Conservation (phyloP, 1,139 yeast genomes). For the Meyerozyma sp. region DNA sequence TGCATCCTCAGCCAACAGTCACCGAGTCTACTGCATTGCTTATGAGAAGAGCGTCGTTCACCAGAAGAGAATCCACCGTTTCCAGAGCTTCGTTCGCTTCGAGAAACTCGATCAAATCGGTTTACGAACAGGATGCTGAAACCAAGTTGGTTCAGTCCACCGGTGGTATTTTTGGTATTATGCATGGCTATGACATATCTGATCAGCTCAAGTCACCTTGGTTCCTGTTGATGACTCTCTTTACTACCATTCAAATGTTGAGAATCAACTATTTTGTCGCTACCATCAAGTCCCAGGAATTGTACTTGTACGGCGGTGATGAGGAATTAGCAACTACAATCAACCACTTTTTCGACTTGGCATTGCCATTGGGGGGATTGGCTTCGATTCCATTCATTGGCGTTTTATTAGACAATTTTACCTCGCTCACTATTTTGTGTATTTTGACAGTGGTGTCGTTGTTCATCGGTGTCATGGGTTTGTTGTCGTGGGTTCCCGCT, state of each 20-base stretch:
- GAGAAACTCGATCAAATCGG: constrained; percentile 42
- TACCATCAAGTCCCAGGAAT: constrained; percentile 75
- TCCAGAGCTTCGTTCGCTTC: constrained; percentile 30
- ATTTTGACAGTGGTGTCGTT: constrained; percentile 52
- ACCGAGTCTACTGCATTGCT: constrained; percentile 39
- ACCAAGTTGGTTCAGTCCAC: constrained; percentile 46
- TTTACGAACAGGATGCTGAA: constrained; percentile 63
- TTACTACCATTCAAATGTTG: constrained; percentile 83
- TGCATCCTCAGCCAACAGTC: constrained; percentile 30
- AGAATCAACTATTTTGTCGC: constrained; percentile 91
- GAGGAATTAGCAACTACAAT: constrained; percentile 50
- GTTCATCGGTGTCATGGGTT: constrained; percentile 62
- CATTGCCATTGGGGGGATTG: constrained; percentile 84
- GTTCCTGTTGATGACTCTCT: constrained; percentile 71
- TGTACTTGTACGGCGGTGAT: constrained; percentile 50
- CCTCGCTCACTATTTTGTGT: constrained; percentile 54
- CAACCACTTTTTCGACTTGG: constrained; percentile 75
- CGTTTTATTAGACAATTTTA: constrained; percentile 65
- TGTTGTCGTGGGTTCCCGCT: constrained; percentile 46
- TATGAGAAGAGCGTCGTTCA: constrained; percentile 28
- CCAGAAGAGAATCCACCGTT: constrained; percentile 34
- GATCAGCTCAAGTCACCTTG: constrained; percentile 71
- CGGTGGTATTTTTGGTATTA: constrained; percentile 80
- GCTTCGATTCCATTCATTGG: constrained; percentile 85
- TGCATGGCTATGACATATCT: constrained; percentile 60